Evolutionary conservation across 768 basidiomycete genomes (phyloP).

Genomic region (Collybia nuda): DNA sequence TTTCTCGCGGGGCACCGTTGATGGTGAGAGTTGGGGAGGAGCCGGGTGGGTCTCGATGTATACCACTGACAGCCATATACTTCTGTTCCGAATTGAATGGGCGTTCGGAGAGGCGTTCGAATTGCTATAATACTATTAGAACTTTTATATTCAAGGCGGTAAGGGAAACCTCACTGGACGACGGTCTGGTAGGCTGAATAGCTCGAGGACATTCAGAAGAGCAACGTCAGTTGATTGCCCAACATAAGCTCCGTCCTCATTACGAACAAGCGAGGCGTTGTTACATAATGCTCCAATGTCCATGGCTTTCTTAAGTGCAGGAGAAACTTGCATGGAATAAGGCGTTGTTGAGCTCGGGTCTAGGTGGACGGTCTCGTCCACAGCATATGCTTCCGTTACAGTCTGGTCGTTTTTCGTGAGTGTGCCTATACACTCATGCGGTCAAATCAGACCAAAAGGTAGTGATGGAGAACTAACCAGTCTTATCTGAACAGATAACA

Average conservation of each 20-base stretch:
- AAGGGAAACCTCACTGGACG: slow-evolving; percentile 52
- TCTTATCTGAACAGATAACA: slow-evolving; percentile 98
- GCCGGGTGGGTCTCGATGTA: slow-evolving; percentile 42
- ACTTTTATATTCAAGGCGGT: background rate
- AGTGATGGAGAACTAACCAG: slow-evolving; percentile 48
- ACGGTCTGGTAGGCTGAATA: slow-evolving; percentile 68
- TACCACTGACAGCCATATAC: slow-evolving; percentile 88
- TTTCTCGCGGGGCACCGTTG: slow-evolving; percentile 52
- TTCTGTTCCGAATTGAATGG: slow-evolving; percentile 95
- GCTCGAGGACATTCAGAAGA: slow-evolving; percentile 72
- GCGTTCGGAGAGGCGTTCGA: slow-evolving; percentile 72
- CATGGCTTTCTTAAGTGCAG: slow-evolving; percentile 72
- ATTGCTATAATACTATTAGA: slow-evolving; percentile 42
- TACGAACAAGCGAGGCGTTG: slow-evolving; percentile 65
- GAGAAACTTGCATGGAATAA: slow-evolving; percentile 42
- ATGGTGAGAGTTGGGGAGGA: slow-evolving; percentile 24
- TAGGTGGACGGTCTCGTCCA: slow-evolving; percentile 76
- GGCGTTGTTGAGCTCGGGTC: slow-evolving; percentile 48
- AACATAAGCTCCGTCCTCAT: slow-evolving; percentile 71
- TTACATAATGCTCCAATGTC: slow-evolving; percentile 90
- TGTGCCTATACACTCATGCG: slow-evolving; percentile 55
- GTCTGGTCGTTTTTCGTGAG: slow-evolving; percentile 97
- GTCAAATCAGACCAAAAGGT: slow-evolving; percentile 1
- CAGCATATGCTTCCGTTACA: slow-evolving; percentile 82
- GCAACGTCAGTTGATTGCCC: slow-evolving; percentile 96